A percentile compares a stretch with the other conserved stretches of the same genome.
Evolutionary conservation across 129 eudicot species (phyloP).

Genomic region (Lactuca saligna): DNA sequence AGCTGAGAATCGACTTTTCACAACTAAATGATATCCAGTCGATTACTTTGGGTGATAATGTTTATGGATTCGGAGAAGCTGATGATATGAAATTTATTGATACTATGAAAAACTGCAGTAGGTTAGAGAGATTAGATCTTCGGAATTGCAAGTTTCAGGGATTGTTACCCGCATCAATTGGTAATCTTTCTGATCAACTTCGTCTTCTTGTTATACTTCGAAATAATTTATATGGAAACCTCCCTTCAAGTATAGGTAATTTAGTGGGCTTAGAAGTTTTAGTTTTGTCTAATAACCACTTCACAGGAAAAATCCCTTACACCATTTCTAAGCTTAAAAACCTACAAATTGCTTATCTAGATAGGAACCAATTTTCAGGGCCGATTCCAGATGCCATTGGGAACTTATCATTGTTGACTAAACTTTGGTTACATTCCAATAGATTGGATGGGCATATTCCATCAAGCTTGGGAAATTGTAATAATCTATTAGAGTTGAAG

Average conservation of each 20-base stretch:
- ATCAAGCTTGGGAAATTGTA: too few species aligned
- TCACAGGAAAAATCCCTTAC: neutral
- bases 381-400: too few species aligned
- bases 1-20: neutral
- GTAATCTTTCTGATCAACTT: too few species aligned
- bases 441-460: too few species aligned
- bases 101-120: neutral
- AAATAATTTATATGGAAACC: too few species aligned
- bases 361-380: too few species aligned
- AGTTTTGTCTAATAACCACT: neutral
- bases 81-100: neutral
- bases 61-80: neutral
- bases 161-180: neutral
- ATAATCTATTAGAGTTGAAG: too few species aligned
- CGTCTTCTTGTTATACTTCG: too few species aligned
- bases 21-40: neutral
- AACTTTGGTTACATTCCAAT: too few species aligned
- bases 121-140: neutral
- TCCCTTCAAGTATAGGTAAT: too few species aligned
- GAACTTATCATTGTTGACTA: too few species aligned
- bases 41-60: neutral
- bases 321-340: neutral
- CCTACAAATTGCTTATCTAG: neutral
- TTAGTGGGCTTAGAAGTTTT: neutral
- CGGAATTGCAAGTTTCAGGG: neutral